Evolutionary conservation across 225 moss, liverwort and hornwort genomes (phyloP).

Genomic region (Physcomitrellopsis africana): DNA sequence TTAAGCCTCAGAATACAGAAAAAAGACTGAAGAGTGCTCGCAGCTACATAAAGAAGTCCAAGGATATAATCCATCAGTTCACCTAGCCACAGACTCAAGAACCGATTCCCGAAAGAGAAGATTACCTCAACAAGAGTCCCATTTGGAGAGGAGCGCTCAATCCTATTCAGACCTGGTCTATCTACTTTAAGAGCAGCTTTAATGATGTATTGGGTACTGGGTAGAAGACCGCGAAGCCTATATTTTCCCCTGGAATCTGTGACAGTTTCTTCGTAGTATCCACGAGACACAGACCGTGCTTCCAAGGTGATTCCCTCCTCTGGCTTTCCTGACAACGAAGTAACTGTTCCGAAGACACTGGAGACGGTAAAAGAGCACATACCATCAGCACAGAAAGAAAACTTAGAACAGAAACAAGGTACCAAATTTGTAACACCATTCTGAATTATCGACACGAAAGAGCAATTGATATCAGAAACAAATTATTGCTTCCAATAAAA

Average conservation of each 20-base stretch:
- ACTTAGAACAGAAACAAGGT: neutral
- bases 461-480: neutral
- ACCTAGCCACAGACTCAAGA: neutral
- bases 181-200: conserved; percentile 64
- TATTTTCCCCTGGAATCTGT: conserved; percentile 83
- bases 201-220: conserved; percentile 62
- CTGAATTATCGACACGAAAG: neutral
- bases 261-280: conserved; percentile 76
- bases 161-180: conserved; percentile 40
- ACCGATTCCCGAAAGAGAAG: conserved; percentile 12
- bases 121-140: conserved; percentile 55
- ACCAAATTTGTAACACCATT: neutral
- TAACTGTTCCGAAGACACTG: conserved; percentile 77
- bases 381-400: neutral
- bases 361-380: neutral
- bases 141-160: conserved; percentile 83
- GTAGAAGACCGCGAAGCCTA: conserved; percentile 77
- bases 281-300: conserved; percentile 72
- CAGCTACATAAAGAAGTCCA: neutral
- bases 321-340: conserved; percentile 75
- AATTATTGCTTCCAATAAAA: neutral
- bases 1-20: neutral
- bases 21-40: neutral
- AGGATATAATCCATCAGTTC: neutral
- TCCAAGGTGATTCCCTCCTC: conserved; percentile 79